Evolutionary conservation across 1,284 basidiomycete species (phyloP), one percentile per base, ranked within the genome.

Genomic region (Sporisorium reilianum): DNA sequence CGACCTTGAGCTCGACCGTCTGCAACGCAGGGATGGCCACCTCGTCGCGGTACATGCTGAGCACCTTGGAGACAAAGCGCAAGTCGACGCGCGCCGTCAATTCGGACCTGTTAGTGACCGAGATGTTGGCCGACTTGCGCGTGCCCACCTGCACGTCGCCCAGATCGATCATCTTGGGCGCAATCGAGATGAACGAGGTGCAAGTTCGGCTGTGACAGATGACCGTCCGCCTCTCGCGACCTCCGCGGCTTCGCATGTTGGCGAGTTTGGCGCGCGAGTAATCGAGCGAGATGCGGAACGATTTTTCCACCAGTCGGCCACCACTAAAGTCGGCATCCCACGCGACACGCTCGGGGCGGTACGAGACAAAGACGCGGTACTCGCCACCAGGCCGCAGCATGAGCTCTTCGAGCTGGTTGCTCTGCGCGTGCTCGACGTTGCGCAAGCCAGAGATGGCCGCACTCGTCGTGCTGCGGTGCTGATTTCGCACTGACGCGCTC

Each of bases 71-170:
- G 51, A 88, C 87, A 56, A 87, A 87, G 10, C 87, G 85, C 62
- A 88, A 80, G 75, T 87, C 86, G 16, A 88, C 84, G 28, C 86
- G 84, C 8, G 87, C 86, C 10, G 85, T 85, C 11, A 88, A 78
- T 34, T 87, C 86, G 11, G 84, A 85, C 16, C 84, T 73, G 78
- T 88, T 88, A 51, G 80, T 79, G 52, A 88, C 86, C 26, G 78
- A 69, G 25, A 88, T 74, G 48, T 85, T 84, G 16, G 84, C 81
- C 40, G 85, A 82, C 78, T 86, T 86, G 48, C 84, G 84, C 16
- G 87, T 85, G 22, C 87, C 87, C 2, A 88, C 86, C 22, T 86
- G 87, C n/a, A 87, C 86, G 64, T 87, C 82, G 8, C 87, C 87
- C 65, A 88, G 87, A 70, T 88, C 87, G 58, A 88, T 84, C 51